Evolutionary conservation across 768 basidiomycete genomes (phyloP).

Genomic region (Tricholoma hemisulphureum): DNA sequence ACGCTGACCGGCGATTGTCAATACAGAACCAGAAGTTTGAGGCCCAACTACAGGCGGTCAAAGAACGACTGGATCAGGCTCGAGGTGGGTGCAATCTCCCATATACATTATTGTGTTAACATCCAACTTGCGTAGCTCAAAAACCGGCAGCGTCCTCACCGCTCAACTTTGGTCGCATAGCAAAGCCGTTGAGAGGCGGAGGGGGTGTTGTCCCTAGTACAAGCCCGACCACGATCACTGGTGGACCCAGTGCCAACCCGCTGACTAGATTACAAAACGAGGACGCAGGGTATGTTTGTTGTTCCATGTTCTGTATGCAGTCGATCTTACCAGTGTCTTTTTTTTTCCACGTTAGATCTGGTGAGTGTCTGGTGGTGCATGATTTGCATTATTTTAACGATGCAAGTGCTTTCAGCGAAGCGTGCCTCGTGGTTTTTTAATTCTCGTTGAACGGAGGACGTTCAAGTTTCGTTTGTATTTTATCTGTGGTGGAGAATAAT

Average conservation of each 20-base stretch:
- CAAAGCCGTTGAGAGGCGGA: conserved; percentile 93
- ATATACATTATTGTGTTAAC: background rate
- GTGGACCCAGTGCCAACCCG: conserved; percentile 56
- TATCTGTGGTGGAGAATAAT: background rate
- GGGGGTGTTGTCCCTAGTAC: conserved; percentile 60
- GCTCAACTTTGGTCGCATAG: conserved; percentile 90
- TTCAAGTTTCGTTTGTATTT: background rate
- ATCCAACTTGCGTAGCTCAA: conserved; percentile 54
- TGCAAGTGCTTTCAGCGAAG: conserved; percentile 62
- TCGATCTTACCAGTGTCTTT: conserved; percentile 13
- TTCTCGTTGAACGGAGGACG: conserved; percentile 51
- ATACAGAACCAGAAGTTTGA: conserved; percentile 96
- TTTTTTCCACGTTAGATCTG: conserved; percentile 33
- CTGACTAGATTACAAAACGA: conserved; percentile 77
- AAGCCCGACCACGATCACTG: conserved; percentile 39
- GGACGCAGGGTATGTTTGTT: conserved; percentile 55
- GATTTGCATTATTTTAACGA: conserved; percentile 9
- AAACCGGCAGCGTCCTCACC: conserved; percentile 68
- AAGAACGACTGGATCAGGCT: conserved; percentile 89
- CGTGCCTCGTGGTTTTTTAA: conserved; percentile 95
- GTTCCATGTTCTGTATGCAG: conserved; percentile 9
- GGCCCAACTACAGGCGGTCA: conserved; percentile 85
- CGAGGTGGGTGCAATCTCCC: conserved; percentile 56
- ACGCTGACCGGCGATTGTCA: conserved; percentile 90
- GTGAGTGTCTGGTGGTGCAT: conserved; percentile 30